Evolutionary conservation across 345 rosid genomes (phyloP), one percentile per base, ranked within the genome.

Genomic region (Gossypium herbaceum): DNA sequence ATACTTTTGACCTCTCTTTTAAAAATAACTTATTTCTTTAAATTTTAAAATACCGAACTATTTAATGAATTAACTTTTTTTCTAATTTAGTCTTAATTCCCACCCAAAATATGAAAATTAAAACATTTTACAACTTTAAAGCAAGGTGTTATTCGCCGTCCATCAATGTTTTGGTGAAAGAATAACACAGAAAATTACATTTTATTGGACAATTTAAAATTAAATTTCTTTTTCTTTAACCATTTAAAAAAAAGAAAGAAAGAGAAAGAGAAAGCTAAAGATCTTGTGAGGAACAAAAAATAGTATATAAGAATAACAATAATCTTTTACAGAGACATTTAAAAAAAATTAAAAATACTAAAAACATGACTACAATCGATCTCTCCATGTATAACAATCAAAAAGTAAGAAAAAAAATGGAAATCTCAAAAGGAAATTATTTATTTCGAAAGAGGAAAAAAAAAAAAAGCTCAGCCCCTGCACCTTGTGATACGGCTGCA

Each of bases 401-500:
- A 66, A 75, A 56, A 56, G 22, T 20, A 19, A 34, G 6, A 4
- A 56, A 68, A 70, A 73, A 65, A 48, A 73, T 17, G 29, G 51
- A 48, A 56, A 47, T 6, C 12, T n/a, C 2, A 48, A 15, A 48
- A 15, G 0, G 5, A 7, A 60, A 73, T 24, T 20, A 12, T 20
- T 44, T 12, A 11, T 59, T 11, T 12, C 1, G 2, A 68, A 48
- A 61, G 12, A 8, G 44, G 27, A 9, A 24, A 6, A 4, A 9
- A 24, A 5, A 4, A 67, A 54, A 74, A 9, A 61, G 27, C 29
- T 86, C 83, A 91, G 79, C 88, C 48, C 73, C 97, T 83, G 97
- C 99, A 95, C 87, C 96, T 89, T 12, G 99, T 79, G 75, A 93
- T 89, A 83, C 85, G 39, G 73, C 89, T 91, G 91, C 99, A 95